phyloP scores from a whole-genome alignment of 1,284 basidiomycete genomes.

The Sphagnurus paluster region DNA sequence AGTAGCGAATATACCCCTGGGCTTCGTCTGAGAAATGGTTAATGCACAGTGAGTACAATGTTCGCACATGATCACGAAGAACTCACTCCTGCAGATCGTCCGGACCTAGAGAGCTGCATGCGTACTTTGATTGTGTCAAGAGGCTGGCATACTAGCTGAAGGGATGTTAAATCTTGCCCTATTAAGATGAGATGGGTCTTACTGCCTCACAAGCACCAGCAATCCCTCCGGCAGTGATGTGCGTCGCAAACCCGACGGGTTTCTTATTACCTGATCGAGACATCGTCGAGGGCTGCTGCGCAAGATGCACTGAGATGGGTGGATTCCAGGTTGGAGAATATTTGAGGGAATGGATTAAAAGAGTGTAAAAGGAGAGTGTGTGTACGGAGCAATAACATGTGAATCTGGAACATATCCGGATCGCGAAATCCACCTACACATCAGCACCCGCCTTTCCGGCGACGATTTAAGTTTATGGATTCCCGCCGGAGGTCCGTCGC shows the following conservation, averaged over 20 bases:
- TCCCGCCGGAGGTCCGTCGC: conserved; percentile 31
- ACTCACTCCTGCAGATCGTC: conserved; percentile 77
- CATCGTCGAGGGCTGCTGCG: conserved; percentile 38
- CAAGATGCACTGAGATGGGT: conserved; percentile 1
- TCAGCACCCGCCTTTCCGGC: conserved; percentile 15
- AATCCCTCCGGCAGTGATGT: conserved; percentile 89
- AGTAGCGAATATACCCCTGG: conserved; percentile 93
- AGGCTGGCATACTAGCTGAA: conserved; percentile 75
- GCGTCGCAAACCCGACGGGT: conserved; percentile 82
- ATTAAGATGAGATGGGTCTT: conserved; percentile 31
- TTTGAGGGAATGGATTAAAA: neutral
- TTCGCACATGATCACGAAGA: neutral
- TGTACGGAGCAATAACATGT: conserved; percentile 33
- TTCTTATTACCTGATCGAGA: conserved; percentile 63
- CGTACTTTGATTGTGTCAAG: conserved; percentile 98
- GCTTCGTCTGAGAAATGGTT: conserved; percentile 66
- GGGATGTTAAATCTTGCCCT: neutral
- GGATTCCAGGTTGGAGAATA: conserved; percentile 10
- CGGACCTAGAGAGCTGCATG: conserved; percentile 92
- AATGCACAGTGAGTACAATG: neutral
- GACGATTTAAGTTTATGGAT: neutral
- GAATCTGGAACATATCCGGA: conserved; percentile 28
- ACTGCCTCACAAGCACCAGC: conserved; percentile 93
- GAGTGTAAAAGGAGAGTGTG: conserved; percentile 12
- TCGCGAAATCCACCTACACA: conserved; percentile 6